A percentile compares a stretch with the other conserved stretches of the same genome.
These are phyloP conservation scores for Talaromyces verruculosus DNA, from an alignment of 2,329 filamentous ascomycete genomes.

Conservation along the genomic window DNA sequence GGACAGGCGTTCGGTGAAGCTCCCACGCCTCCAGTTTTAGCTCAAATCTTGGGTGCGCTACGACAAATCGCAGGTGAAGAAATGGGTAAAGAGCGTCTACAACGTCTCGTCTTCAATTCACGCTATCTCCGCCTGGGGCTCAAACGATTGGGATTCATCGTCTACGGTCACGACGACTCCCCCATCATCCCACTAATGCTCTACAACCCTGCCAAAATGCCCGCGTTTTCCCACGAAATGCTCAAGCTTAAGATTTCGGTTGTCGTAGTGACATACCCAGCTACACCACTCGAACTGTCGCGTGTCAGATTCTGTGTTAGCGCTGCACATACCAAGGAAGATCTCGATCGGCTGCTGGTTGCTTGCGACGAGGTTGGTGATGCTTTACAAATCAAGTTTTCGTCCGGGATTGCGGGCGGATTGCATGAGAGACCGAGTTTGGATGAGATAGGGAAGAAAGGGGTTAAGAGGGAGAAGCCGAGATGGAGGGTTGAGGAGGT, in stretches of 20 bases:
- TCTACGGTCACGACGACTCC: constrained; percentile 93
- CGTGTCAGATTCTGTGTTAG: constrained; percentile 91
- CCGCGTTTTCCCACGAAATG: constrained; percentile 96
- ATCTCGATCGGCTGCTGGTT: constrained; percentile 79
- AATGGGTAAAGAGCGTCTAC: constrained; percentile 79
- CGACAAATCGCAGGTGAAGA: constrained; percentile 79
- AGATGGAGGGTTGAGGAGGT: constrained; percentile 76
- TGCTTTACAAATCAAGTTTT: constrained; percentile 87
- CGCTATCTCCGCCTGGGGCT: constrained; percentile 89
- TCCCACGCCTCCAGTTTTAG: constrained; percentile 78
- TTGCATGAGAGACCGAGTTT: constrained; percentile 61
- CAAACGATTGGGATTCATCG: constrained; percentile 89
- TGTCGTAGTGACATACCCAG: constrained; percentile 92
- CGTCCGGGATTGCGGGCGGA: constrained; percentile 84
- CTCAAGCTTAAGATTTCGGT: constrained; percentile 92
- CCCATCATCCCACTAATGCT: constrained; percentile 90
- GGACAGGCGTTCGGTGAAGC: constrained; percentile 82
- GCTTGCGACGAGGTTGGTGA: constrained; percentile 93
- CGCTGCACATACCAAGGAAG: constrained; percentile 92
- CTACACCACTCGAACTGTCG: constrained; percentile 87
- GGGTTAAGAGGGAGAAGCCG: constrained; percentile 56
- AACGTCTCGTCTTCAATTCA: constrained; percentile 93
- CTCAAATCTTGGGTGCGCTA: constrained; percentile 81
- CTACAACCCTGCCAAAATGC: constrained; percentile 95
- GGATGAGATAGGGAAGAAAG: constrained; percentile 44